These are phyloP conservation scores for Henningerozyma blattae DNA, from an alignment of 805 yeast genomes.

Conservation along the genomic window DNA sequence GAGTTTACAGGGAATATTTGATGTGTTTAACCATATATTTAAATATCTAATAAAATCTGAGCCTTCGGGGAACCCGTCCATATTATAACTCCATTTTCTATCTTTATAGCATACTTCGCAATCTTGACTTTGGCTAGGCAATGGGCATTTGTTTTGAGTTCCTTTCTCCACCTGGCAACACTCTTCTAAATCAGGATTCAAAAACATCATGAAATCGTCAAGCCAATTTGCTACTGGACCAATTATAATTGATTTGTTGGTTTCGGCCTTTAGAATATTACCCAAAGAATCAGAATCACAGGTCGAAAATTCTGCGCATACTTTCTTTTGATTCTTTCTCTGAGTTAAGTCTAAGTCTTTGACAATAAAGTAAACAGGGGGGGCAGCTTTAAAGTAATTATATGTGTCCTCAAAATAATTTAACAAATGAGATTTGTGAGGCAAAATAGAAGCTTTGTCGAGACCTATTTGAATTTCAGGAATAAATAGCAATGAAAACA, in stretches of 20 bases:
- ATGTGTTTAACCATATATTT: constrained; percentile 69
- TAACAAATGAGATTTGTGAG: constrained; percentile 69
- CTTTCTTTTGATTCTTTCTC: constrained; percentile 49
- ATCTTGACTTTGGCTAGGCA: constrained; percentile 47
- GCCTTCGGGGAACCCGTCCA: constrained; percentile 77
- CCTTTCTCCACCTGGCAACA: constrained; percentile 68
- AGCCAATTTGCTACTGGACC: constrained; percentile 90
- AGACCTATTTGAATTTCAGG: constrained; percentile 70
- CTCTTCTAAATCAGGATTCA: constrained; percentile 75
- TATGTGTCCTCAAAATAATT: constrained; percentile 71
- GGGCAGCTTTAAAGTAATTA: constrained; percentile 69
- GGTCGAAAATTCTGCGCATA: constrained; percentile 82
- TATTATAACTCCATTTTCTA: constrained; percentile 53
- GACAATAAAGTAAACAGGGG: constrained; percentile 84
- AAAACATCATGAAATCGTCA: constrained; percentile 79
- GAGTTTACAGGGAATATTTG: constrained; percentile 84
- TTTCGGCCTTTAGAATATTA: constrained; percentile 77
- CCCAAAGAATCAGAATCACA: constrained; percentile 72
- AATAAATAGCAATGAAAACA: constrained; percentile 53
- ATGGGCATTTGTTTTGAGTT: constrained; percentile 45
- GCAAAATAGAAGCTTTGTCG: constrained; percentile 84
- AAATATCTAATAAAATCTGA: constrained; percentile 61
- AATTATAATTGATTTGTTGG: constrained; percentile 54
- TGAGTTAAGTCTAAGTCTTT: constrained; percentile 51
- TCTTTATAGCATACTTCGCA: constrained; percentile 65